phyloP scores from a whole-genome alignment of 495 filamentous ascomycete genomes.

The Penicillium ochrochloron region DNA sequence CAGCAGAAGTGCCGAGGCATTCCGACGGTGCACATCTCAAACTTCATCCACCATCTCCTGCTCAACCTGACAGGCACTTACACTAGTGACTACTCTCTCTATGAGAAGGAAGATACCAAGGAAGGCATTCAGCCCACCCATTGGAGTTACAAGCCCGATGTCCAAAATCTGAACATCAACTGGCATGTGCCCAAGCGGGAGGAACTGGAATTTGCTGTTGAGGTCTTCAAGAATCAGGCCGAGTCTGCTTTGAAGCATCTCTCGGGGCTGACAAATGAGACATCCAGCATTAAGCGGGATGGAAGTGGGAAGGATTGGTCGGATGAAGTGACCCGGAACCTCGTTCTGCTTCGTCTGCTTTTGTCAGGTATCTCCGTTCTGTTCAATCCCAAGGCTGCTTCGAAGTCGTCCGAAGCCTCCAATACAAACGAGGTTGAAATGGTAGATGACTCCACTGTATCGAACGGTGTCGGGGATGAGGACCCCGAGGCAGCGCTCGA shows the following conservation, averaged over 20 bases:
- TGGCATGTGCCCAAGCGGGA: conserved; percentile 85
- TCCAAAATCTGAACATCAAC: conserved; percentile 75
- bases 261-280: conserved; percentile 73
- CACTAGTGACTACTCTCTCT: conserved; percentile 83
- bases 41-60: conserved; percentile 98
- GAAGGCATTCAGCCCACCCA: conserved; percentile 65
- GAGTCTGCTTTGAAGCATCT: conserved; percentile 70
- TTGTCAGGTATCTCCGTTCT: conserved; percentile 86
- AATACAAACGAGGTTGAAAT: conserved; percentile 48
- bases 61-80: conserved; percentile 95
- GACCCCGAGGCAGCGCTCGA: conserved; percentile 66
- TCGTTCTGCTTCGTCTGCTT: conserved; percentile 82
- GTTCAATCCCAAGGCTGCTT: conserved; percentile 78
- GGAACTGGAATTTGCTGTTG: conserved; percentile 86
- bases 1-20: conserved; percentile 91
- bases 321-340: conserved; percentile 88
- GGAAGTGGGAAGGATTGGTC: conserved; percentile 98
- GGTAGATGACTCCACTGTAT: conserved; percentile 31
- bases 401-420: conserved; percentile 36
- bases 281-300: conserved; percentile 85
- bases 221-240: conserved; percentile 81
- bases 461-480: conserved; percentile 54
- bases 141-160: conserved; percentile 77
- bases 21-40: conserved; percentile 93
- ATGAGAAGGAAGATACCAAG: conserved; percentile 67